Percentiles rank a stretch among this genome's conserved stretches.
phyloP scores from a whole-genome alignment of 495 filamentous ascomycete genomes.

The Penicillium turbatum region DNA sequence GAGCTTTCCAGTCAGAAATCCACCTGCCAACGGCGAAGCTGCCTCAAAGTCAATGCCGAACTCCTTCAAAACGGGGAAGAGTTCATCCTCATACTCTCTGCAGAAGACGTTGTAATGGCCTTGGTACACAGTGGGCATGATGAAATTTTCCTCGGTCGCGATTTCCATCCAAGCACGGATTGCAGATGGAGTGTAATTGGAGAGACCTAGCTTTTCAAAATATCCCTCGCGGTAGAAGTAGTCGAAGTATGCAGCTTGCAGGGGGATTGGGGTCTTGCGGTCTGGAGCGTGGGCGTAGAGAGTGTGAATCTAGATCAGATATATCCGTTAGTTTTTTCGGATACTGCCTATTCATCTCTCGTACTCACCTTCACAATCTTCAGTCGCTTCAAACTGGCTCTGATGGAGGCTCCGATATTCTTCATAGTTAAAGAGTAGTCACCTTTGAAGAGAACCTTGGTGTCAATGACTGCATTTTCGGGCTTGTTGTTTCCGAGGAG shows the following conservation, averaged over 20 bases:
- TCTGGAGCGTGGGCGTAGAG: slow-evolving; percentile 18
- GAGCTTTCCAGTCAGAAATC: slow-evolving; percentile 44
- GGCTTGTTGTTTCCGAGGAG: slow-evolving; percentile 5
- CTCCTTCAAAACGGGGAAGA: slow-evolving; percentile 49
- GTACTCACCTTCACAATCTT: slow-evolving; percentile 3
- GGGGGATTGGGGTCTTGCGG: slow-evolving; percentile 6
- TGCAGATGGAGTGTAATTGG: slow-evolving; percentile 13
- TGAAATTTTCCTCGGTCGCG: slow-evolving; percentile 2
- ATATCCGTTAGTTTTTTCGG: not conserved
- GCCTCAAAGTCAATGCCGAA: slow-evolving; percentile 47
- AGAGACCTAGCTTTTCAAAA: slow-evolving; percentile 12
- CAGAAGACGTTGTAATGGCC: slow-evolving; percentile 39
- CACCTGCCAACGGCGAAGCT: slow-evolving; percentile 44
- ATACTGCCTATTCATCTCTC: not conserved
- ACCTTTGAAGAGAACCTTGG: slow-evolving; percentile 14
- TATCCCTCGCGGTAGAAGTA: slow-evolving; percentile 5
- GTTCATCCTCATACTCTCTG: slow-evolving; percentile 39
- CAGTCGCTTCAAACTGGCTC: slow-evolving; percentile 9
- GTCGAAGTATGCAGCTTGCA: slow-evolving; percentile 18
- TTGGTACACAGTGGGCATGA: slow-evolving; percentile 15
- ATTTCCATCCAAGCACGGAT: slow-evolving; percentile 7
- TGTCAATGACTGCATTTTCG: slow-evolving; percentile 13
- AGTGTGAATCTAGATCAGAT: slow-evolving; percentile 7
- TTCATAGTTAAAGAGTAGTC: slow-evolving; percentile 3
- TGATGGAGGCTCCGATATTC: slow-evolving; percentile 13